A percentile compares a stretch with the other conserved stretches of the same genome.
These are phyloP conservation scores for Solanum habrochaites DNA, from an alignment of 257 asterid genomes.

Conservation along the genomic window DNA sequence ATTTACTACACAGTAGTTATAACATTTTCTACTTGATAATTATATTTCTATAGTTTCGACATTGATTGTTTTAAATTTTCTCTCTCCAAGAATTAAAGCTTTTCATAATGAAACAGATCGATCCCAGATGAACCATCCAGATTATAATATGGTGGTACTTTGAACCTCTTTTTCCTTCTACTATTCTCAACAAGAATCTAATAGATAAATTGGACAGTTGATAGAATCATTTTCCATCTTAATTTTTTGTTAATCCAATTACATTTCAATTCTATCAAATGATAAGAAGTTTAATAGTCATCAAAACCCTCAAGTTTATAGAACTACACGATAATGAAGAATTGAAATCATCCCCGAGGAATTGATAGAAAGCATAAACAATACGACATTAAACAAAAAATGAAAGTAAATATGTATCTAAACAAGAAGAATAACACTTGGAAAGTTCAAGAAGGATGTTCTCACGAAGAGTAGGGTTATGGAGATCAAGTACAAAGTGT, in stretches of 20 bases:
- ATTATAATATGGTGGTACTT: not conserved
- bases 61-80: not conserved
- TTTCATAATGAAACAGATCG: not conserved
- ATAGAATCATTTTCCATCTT: not conserved
- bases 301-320: not conserved
- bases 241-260: not conserved
- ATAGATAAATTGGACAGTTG: not conserved
- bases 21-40: not conserved
- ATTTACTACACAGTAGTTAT: not conserved
- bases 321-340: not conserved
- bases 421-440: not conserved
- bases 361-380: not conserved
- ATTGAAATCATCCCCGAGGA: not conserved
- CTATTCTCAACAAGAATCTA: not conserved
- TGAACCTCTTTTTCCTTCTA: not conserved
- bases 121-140: not conserved
- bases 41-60: not conserved
- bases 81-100: not conserved
- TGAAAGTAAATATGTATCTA: not conserved
- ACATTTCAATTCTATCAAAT: not conserved
- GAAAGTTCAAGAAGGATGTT: not conserved
- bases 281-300: not conserved
- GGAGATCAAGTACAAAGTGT: slow-evolving; percentile 11
- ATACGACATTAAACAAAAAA: not conserved
- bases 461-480: not conserved